These are phyloP conservation scores for Mediolabrus comicus DNA, from an alignment of 108 stramenopile genomes.

Conservation along the genomic window DNA sequence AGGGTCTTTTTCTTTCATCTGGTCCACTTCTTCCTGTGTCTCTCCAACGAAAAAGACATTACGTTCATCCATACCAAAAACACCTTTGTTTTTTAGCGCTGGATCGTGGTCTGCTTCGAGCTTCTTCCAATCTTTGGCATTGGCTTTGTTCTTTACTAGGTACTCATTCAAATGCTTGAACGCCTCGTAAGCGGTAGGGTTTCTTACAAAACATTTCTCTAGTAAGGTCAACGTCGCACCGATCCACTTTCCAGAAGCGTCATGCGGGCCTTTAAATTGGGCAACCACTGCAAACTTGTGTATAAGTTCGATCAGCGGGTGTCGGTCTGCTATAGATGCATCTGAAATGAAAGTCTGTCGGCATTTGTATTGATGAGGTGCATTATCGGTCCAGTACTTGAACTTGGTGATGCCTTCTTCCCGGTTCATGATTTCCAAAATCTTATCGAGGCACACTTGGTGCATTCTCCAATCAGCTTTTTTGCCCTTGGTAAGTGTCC, in stretches of 20 bases:
- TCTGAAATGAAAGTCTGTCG: conserved; percentile 10
- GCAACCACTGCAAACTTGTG: conserved; percentile 16
- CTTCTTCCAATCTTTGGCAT: no score
- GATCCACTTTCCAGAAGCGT: conserved; percentile 9
- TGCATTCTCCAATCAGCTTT: conserved; percentile 26
- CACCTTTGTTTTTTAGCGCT: neutral
- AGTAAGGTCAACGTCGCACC: neutral
- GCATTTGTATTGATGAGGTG: conserved; percentile 8
- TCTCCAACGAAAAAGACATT: conserved; percentile 7
- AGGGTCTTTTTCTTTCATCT: no score
- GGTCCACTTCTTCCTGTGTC: conserved; percentile 3
- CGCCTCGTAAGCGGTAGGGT: neutral
- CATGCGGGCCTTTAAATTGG: conserved; percentile 7
- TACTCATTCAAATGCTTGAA: neutral
- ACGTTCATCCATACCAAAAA: conserved; percentile 9
- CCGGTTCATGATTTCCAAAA: neutral
- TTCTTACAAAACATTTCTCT: neutral
- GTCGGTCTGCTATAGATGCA: conserved; percentile 1
- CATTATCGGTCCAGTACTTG: conserved; percentile 17
- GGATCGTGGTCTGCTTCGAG: neutral
- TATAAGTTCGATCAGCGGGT: neutral
- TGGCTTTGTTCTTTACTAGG: neutral
- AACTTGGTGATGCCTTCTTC: neutral
- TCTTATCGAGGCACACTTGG: conserved; percentile 4
- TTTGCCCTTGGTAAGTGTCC: conserved; percentile 6